A percentile compares a stretch with the other conserved stretches of the same genome.
Evolutionary conservation across 2,329 filamentous ascomycete species (phyloP).

Genomic region (Didymella pinodella): DNA sequence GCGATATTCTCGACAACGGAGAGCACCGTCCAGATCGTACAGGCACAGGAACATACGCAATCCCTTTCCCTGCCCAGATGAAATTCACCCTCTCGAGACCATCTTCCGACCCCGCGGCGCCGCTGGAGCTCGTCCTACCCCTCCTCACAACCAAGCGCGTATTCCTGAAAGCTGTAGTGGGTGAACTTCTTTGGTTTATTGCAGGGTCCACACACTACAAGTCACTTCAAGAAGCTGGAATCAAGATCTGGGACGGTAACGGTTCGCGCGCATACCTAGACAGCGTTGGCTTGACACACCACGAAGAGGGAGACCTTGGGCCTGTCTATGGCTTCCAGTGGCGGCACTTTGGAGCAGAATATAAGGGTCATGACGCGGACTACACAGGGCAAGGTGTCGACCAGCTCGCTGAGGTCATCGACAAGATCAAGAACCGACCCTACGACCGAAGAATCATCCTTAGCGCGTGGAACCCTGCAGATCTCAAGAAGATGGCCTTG

Average conservation of each 20-base stretch:
- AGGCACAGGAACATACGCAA: constrained; percentile 87
- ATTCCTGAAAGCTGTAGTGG: constrained; percentile 87
- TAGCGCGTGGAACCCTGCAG: constrained; percentile 90
- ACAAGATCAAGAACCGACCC: constrained; percentile 82
- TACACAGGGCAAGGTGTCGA: constrained; percentile 91
- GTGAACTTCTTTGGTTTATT: constrained; percentile 96
- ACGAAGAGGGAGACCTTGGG: constrained; percentile 86
- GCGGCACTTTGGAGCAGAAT: constrained; percentile 96
- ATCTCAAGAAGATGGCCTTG: constrained; percentile 86
- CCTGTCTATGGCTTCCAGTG: constrained; percentile 99
- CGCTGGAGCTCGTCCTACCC: constrained; percentile 73
- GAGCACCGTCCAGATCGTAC: constrained; percentile 92
- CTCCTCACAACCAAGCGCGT: constrained; percentile 98
- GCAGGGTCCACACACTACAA: constrained; percentile 81
- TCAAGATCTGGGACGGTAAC: constrained; percentile 99
- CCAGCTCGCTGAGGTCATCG: constrained; percentile 88
- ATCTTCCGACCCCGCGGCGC: constrained; percentile 50
- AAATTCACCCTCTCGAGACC: constrained; percentile 80
- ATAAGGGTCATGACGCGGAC: constrained; percentile 71
- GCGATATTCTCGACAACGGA: constrained; percentile 80
- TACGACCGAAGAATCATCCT: constrained; percentile 92
- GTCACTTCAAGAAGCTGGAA: constrained; percentile 76
- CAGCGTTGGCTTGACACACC: constrained; percentile 78
- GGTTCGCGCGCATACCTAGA: constrained; percentile 91
- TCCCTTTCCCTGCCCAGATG: constrained; percentile 86